Percentiles rank a stretch among this genome's conserved stretches.
Conservation (phyloP, 257 asterid genomes). For the Coffea canephora region DNA sequence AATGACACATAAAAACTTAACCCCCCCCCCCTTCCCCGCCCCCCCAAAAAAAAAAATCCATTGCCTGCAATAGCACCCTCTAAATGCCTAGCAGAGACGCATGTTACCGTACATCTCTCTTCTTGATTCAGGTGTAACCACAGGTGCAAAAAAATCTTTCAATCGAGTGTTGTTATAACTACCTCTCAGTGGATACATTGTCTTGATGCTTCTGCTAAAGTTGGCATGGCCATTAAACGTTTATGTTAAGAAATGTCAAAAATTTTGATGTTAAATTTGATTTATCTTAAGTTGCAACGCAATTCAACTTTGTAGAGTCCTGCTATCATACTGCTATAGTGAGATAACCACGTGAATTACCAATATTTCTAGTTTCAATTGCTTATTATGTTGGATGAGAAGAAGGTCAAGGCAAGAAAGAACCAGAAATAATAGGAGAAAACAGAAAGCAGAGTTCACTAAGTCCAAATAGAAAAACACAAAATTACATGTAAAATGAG, state of each 20-base stretch:
- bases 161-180: neutral
- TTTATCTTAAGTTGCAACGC: neutral
- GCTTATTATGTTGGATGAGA: neutral
- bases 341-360: neutral
- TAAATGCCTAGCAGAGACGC: neutral
- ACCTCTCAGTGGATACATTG: neutral
- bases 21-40: no score
- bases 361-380: neutral
- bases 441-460: neutral
- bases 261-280: neutral
- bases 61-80: neutral
- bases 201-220: neutral
- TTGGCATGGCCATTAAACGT: neutral
- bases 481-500: conserved; percentile 12
- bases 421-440: neutral
- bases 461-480: neutral
- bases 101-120: neutral
- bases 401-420: neutral
- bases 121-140: conserved; percentile 53
- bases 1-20: neutral
- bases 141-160: neutral
- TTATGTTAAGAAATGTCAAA: neutral
- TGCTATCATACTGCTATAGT: no score
- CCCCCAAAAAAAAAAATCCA: neutral
- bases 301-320: neutral